Base-by-base conservation (phyloP, 1,139 yeast species). In the Candida tropicalis region DNA sequence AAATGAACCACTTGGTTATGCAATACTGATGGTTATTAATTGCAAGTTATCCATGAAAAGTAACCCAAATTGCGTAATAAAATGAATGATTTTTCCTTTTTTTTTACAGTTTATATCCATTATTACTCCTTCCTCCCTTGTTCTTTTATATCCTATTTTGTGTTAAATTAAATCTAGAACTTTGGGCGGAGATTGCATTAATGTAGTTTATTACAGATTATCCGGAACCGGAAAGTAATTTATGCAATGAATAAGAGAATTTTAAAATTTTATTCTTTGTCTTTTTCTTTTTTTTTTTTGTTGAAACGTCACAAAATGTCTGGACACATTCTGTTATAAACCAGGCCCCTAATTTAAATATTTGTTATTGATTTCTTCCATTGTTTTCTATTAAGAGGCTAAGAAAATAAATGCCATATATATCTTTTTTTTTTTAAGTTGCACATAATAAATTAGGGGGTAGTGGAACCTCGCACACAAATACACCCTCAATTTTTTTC, bases 371-470 rank as follows among this genome's bases (percentile, higher is more conserved):
- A 20, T 12, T 18, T 12, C 34, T 6, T 29, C 16, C 26, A 32
- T 20, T 20, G 35, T 18, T 32, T 25, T 25, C 27, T 11, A n/a
- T n/a, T n/a, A n/a, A n/a, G n/a, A n/a, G n/a, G n/a, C n/a, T n/a
- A n/a, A n/a, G n/a, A n/a, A n/a, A n/a, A n/a, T n/a, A n/a, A n/a
- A n/a, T n/a, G n/a, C n/a, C n/a, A n/a, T n/a, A n/a, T n/a, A n/a
- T n/a, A n/a, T n/a, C n/a, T n/a, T n/a, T n/a, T n/a, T n/a, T n/a
- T n/a, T 11, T 12, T 18, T 20, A 12, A 32, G 12, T 32, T 12
- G 13, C 35, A 25, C 20, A 15, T 12, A 10, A 23, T 8, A 22
- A 33, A 22, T 33, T 33, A 33, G 36, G 36, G 36, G 36, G 36
- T 33, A 8, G 26, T 22, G 12, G 20, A 22, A 23, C 10, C n/a